Evolutionary conservation across 768 basidiomycete species (phyloP).

Genomic region (Leccinellum luteum): DNA sequence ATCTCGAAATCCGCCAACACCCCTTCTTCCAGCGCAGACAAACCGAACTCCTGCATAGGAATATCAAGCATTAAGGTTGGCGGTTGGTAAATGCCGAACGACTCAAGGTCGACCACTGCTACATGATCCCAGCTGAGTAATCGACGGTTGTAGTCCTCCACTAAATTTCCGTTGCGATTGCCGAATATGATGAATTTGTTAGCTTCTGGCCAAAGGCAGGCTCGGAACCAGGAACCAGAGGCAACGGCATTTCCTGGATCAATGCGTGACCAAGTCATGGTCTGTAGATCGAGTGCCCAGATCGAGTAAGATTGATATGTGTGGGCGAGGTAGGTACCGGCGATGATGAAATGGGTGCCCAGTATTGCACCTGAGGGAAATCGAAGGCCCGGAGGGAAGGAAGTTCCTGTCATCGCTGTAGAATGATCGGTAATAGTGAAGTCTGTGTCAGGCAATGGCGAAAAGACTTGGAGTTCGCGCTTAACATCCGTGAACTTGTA

Average conservation of each 20-base stretch:
- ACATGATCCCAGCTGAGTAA: constrained; percentile 91
- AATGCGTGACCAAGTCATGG: constrained; percentile 83
- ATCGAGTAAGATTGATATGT: constrained; percentile 94
- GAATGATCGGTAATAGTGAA: constrained; percentile 84
- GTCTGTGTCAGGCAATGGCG: constrained; percentile 70
- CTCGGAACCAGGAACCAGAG: constrained; percentile 93
- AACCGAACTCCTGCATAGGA: constrained; percentile 79
- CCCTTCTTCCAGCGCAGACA: constrained; percentile 78
- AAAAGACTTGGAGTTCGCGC: constrained; percentile 90
- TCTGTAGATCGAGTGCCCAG: constrained; percentile 87
- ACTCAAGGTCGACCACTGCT: constrained; percentile 86
- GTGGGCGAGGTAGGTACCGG: constrained; percentile 93
- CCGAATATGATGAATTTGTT: constrained; percentile 92
- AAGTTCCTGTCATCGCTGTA: constrained; percentile 70
- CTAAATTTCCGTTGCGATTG: constrained; percentile 81
- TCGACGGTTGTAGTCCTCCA: constrained; percentile 90
- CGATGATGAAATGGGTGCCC: constrained; percentile 88
- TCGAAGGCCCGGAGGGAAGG: constrained; percentile 90
- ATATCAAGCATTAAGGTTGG: constrained; percentile 64
- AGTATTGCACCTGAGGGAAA: constrained; percentile 95
- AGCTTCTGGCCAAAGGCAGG: constrained; percentile 79
- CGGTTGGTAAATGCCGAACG: constrained; percentile 94
- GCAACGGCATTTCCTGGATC: constrained; percentile 85
- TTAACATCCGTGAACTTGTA: constrained; percentile 88
- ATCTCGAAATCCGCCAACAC: constrained; percentile 90